Conservation (phyloP, 495 filamentous ascomycete genomes). For the Saxispiralis lemnorum region DNA sequence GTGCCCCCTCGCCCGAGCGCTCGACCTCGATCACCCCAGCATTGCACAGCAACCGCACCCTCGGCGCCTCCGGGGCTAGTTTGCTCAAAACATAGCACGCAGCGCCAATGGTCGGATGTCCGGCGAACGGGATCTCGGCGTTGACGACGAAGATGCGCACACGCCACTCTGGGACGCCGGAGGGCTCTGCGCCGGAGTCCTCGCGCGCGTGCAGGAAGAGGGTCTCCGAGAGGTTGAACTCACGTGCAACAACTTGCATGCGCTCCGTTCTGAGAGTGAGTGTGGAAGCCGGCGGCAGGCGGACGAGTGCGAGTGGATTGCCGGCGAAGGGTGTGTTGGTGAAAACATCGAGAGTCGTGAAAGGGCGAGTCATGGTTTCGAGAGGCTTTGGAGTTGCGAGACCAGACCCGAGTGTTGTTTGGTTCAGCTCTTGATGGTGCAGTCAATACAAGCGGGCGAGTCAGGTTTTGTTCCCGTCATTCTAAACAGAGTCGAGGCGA, state of each 20-base stretch:
- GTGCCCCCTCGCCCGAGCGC: conserved; percentile 26
- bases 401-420: too few species aligned
- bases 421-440: too few species aligned
- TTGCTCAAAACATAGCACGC: conserved; percentile 31
- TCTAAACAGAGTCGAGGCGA: too few species aligned
- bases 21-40: conserved; percentile 41
- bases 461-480: too few species aligned
- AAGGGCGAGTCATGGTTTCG: conserved; percentile 9
- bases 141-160: conserved; percentile 57
- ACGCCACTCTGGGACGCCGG: conserved; percentile 17
- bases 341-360: conserved; percentile 53
- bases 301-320: conserved; percentile 51
- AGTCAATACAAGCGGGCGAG: too few species aligned
- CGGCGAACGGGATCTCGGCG: conserved; percentile 53
- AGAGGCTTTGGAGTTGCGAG: too few species aligned
- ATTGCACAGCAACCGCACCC: conserved; percentile 30
- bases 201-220: conserved; percentile 48
- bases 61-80: conserved; percentile 1
- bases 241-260: conserved; percentile 49
- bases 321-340: conserved; percentile 37
- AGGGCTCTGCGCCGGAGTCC: not conserved
- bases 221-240: conserved; percentile 78
- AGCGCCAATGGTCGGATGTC: conserved; percentile 61
- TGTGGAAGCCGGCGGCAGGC: conserved; percentile 26
- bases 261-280: conserved; percentile 28